Base-by-base conservation (phyloP, 2,329 filamentous ascomycete genomes). In the Fusarium verrucosum region DNA sequence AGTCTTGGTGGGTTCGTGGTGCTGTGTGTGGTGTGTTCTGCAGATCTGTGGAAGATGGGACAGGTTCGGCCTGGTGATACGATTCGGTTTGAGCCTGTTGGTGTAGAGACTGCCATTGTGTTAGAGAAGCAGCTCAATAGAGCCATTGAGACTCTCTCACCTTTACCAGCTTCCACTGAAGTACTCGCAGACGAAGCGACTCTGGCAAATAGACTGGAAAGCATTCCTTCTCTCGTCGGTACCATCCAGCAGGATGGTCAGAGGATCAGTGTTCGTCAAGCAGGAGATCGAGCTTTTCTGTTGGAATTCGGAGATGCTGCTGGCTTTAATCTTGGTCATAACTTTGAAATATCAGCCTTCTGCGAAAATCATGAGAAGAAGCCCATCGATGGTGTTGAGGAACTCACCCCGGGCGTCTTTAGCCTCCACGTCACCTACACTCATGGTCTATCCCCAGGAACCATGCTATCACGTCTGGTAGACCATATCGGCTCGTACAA, bases 41-140 rank as follows among this genome's bases (percentile, higher is more conserved):
- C 75, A 1, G 78, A 80, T 28, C 67, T 80, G 66, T 81, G 77
- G 77, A 80, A 79, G 63, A 58, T 81, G 22, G 79, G 79, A 10
- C 79, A 79, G 55, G 69, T 78, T 14, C 72, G 72, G 9, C 76
- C 77, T 3, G 79, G 79, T 1, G 78, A 80, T 54, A 70, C 63
- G 14, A 71, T 79, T n/a, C 69, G 65, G 0, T 73, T 80, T 30
- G 68, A 65, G 2, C 70, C 74, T 10, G 70, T 79, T 25, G 66
- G 45, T 10, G 65, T 72, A 9, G 61, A 68, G 6, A 60, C 58
- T 17, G 75, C 74, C 2, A 20, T 73, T 5, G 51, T 62, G 11
- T 62, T 75, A 10, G 69, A 74, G 5, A 46, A 42, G 4, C 49
- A 58, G 8, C 59, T 76, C 4, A 53, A 52, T 1, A 10, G 60